Conservation (phyloP, 352 stramenopile species). For the Globisporangium alternatum region DNA sequence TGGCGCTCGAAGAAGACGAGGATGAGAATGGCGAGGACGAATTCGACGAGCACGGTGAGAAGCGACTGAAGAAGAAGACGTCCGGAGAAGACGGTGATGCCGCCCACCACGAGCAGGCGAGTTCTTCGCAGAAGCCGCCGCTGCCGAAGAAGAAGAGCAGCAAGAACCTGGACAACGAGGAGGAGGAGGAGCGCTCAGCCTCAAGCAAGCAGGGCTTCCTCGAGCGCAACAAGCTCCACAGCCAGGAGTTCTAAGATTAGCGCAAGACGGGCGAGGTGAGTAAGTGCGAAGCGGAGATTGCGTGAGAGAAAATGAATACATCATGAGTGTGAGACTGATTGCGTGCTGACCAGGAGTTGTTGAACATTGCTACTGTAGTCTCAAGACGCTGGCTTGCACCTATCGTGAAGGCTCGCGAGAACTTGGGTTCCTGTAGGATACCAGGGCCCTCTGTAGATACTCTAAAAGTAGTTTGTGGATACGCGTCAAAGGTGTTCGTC, state of each 20-base stretch:
- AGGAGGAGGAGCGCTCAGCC: conserved; percentile 19
- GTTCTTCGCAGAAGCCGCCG: conserved; percentile 10
- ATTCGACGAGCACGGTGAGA: conserved; percentile 14
- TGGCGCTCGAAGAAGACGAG: conserved; percentile 39
- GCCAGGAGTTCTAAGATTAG: conserved; percentile 45
- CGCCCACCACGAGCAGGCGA: conserved; percentile 10
- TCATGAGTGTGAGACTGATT: not conserved
- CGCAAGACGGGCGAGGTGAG: not conserved
- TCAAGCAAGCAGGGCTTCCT: conserved; percentile 48
- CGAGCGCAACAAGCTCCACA: conserved; percentile 51
- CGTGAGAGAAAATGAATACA: not conserved
- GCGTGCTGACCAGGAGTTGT: not conserved
- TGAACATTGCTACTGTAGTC: no score
- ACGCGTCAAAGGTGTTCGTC: no score
- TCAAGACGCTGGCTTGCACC: not conserved
- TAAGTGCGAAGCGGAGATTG: not conserved
- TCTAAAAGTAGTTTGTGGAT: no score
- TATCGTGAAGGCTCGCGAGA: no score
- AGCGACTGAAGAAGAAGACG: conserved; percentile 8
- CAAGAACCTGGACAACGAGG: conserved; percentile 15
- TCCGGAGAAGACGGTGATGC: conserved; percentile 10
- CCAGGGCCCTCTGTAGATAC: no score
- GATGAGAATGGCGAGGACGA: conserved; percentile 17
- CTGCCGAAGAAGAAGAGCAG: conserved; percentile 21
- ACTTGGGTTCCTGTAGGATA: no score